phyloP scores from a whole-genome alignment of 805 yeast species.

The Saturnispora hagleri region DNA sequence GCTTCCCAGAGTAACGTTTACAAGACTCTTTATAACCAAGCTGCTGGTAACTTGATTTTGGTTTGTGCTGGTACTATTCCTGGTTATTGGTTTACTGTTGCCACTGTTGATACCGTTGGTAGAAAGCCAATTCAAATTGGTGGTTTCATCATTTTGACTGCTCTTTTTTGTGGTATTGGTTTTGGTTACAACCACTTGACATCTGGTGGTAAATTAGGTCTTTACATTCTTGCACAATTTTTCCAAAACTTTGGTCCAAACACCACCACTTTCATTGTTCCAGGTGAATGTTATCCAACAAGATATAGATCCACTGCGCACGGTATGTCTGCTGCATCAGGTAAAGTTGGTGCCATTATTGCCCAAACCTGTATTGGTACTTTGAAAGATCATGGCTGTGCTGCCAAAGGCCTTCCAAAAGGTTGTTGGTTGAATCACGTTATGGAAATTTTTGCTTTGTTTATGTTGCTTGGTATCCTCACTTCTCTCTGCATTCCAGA shows the following conservation, averaged over 20 bases:
- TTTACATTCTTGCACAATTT: conserved; percentile 75
- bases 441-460: conserved; percentile 87
- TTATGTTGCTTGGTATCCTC: conserved; percentile 75
- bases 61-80: conserved; percentile 94
- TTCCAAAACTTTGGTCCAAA: conserved; percentile 92
- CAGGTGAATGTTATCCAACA: conserved; percentile 91
- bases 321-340: conserved; percentile 88
- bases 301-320: conserved; percentile 94
- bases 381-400: conserved; percentile 69
- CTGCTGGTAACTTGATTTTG: conserved; percentile 88
- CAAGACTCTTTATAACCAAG: conserved; percentile 58
- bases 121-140: conserved; percentile 74
- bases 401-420: conserved; percentile 35
- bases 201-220: conserved; percentile 59
- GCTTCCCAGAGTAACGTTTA: conserved; percentile 67
- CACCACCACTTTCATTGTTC: conserved; percentile 82
- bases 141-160: conserved; percentile 67
- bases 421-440: conserved; percentile 87
- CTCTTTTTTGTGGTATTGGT: conserved; percentile 70
- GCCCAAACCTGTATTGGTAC: conserved; percentile 87
- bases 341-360: conserved; percentile 88
- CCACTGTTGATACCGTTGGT: conserved; percentile 73
- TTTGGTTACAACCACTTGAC: conserved; percentile 67
- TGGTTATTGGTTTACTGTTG: conserved; percentile 84
- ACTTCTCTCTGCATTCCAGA: conserved; percentile 70